Percentiles rank a stretch among this genome's conserved stretches.
Conservation (phyloP, 805 yeast genomes). For the Starmerella bombicola region DNA sequence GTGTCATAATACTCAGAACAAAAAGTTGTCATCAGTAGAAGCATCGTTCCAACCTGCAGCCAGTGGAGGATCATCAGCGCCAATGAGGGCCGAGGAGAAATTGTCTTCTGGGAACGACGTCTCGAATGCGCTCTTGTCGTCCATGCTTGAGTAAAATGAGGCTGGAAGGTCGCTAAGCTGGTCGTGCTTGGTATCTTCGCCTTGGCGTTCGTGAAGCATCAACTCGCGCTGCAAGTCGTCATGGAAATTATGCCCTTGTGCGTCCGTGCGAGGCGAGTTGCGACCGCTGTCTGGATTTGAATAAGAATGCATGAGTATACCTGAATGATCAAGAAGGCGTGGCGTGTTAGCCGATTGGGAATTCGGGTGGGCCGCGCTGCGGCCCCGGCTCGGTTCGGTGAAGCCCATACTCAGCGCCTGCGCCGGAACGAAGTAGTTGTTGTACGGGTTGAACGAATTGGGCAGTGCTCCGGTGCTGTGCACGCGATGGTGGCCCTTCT, state of each 20-base stretch:
- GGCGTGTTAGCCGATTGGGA: not conserved
- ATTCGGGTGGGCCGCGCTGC: not conserved
- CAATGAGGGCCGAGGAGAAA: conserved; percentile 8
- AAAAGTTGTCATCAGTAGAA: not conserved
- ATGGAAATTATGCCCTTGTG: conserved; percentile 1
- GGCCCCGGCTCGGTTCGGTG: not conserved
- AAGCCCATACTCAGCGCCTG: not conserved
- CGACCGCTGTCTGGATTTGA: not conserved
- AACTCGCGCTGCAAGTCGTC: conserved; percentile 16
- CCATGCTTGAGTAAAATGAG: conserved; percentile 8
- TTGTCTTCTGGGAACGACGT: not conserved
- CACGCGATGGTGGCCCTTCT: not conserved
- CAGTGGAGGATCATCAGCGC: conserved; percentile 11
- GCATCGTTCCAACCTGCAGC: conserved; percentile 6
- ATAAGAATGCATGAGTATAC: not conserved
- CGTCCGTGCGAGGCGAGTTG: not conserved
- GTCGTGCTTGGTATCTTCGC: conserved; percentile 3
- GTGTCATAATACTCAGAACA: not conserved
- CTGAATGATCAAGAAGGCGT: not conserved
- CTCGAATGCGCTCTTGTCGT: conserved; percentile 4
- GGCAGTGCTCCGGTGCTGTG: not conserved
- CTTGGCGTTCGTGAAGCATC: conserved; percentile 8
- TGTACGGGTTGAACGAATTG: not conserved
- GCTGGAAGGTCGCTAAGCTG: conserved; percentile 13
- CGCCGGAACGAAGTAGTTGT: not conserved